Base-by-base conservation (phyloP, 1,284 basidiomycete genomes). In the Cystobasidium slooffiae region DNA sequence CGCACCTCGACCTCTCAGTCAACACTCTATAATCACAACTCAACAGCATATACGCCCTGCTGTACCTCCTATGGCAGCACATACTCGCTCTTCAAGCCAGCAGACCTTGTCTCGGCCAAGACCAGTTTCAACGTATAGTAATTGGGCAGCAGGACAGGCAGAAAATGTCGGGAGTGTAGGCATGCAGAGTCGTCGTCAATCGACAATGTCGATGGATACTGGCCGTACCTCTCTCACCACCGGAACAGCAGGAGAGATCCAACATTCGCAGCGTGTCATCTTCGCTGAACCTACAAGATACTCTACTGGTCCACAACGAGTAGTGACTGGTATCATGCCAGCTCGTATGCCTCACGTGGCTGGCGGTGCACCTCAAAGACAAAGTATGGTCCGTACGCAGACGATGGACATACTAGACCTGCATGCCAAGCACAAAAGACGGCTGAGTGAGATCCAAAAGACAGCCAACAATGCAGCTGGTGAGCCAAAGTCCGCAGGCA, bases 331-430 rank as follows among this genome's bases (percentile, higher is more conserved):
- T 10, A 18, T 59, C 18, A 53, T 73, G 62, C 70, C 70, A 10
- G 52, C 66, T 6, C 52, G 66, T 41, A 7, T 22, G 46, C 41
- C 61, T 12, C 8, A 12, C 44, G 31, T 5, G 31, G 31, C 31
- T 18, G 12, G 39, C 18, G 31, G 18, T 10, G 12, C 12, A 18
- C 37, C 20, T 24, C 47, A 53, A 9, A 43, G 37, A 22, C 66
- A 62, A n/a, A 62, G 41, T 20, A 51, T 73, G 46, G 59, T 61
- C 8, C 49, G 70, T 4, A 73, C 69, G 0, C 69, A 72, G 51
- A 64, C 70, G 18, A 73, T 73, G 70, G 70, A 73, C 24, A 73
- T 73, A 16, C 41, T 59, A 7, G 70, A 73, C 37, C 41, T 73
- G 12, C 59, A 73, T 46, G 70, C 70, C 6, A 41, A 61, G 22